Percentiles rank a stretch among this genome's conserved stretches.
These are phyloP conservation scores for Falciphora oryzae DNA, from an alignment of 2,329 filamentous ascomycete species.

Conservation along the genomic window DNA sequence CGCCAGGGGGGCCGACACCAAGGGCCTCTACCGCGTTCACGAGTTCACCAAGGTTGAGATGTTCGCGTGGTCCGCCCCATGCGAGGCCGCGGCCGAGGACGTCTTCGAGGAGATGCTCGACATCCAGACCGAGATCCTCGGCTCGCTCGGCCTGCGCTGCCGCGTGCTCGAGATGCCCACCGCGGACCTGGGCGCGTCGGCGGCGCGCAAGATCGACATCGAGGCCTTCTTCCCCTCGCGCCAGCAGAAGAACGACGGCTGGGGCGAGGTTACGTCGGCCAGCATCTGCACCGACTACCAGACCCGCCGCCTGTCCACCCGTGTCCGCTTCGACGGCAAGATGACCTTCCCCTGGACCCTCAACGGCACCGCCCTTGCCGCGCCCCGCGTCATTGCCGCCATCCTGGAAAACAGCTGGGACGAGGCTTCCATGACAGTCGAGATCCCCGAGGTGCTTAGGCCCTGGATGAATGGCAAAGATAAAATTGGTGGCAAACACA, in stretches of 20 bases:
- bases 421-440: constrained; percentile 58
- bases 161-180: constrained; percentile 91
- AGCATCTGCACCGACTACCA: constrained; percentile 96
- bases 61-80: constrained; percentile 80
- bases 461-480: constrained; percentile 78
- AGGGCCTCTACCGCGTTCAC: constrained; percentile 93
- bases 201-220: constrained; percentile 82
- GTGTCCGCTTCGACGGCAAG: constrained; percentile 53
- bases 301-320: constrained; percentile 72
- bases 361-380: constrained; percentile 89
- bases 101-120: constrained; percentile 81
- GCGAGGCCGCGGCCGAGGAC: constrained; percentile 39
- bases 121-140: constrained; percentile 80
- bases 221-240: constrained; percentile 91
- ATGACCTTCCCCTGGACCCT: constrained; percentile 79
- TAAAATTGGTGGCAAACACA: constrained; percentile 46
- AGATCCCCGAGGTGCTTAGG: constrained; percentile 71
- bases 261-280: constrained; percentile 89
- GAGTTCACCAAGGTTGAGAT: constrained; percentile 99
- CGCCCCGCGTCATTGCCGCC: constrained; percentile 83
- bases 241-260: constrained; percentile 55
- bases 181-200: constrained; percentile 81
- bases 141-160: constrained; percentile 71
- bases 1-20: constrained; percentile 81
- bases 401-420: constrained; percentile 90